Percentiles rank a stretch among this genome's conserved stretches.
Evolutionary conservation across 2,329 filamentous ascomycete species (phyloP).

Genomic region (Trichophyton verrucosum): DNA sequence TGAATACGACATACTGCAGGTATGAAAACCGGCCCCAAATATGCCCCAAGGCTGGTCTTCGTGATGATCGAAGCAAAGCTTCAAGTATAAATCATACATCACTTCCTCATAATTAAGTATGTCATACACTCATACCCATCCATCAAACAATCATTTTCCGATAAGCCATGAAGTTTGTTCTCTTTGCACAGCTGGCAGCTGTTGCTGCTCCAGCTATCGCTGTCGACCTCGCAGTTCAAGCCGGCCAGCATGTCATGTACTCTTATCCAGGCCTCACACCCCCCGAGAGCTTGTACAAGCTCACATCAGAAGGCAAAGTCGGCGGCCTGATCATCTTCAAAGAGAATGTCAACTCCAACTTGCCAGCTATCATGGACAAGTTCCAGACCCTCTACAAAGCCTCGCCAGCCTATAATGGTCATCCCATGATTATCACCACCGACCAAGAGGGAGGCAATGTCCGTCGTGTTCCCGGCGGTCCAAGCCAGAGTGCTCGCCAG

Average conservation of each 20-base stretch:
- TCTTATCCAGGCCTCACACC: slow-evolving; percentile 21
- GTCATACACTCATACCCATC: neutral
- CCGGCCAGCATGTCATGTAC: slow-evolving; percentile 23
- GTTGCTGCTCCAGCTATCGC: neutral
- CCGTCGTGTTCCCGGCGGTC: slow-evolving; percentile 14
- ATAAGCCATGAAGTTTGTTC: slow-evolving; percentile 1
- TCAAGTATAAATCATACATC: neutral
- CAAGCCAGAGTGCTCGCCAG: neutral
- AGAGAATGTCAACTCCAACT: slow-evolving; percentile 19
- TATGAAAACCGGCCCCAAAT: neutral
- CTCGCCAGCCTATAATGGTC: slow-evolving; percentile 15
- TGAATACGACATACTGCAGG: neutral
- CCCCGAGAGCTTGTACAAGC: slow-evolving; percentile 16
- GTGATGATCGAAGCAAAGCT: neutral
- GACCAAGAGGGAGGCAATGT: slow-evolving; percentile 24
- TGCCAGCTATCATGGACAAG: slow-evolving; percentile 14
- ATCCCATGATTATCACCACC: slow-evolving; percentile 22
- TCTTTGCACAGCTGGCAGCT: neutral
- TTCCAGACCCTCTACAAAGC: slow-evolving; percentile 18
- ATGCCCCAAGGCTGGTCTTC: neutral
- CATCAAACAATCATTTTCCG: neutral
- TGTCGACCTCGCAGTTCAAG: slow-evolving; percentile 9
- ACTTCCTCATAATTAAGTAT: neutral
- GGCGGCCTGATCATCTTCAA: slow-evolving; percentile 24
- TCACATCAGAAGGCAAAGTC: slow-evolving; percentile 21